Base-by-base conservation (phyloP, 495 filamentous ascomycete genomes). In the Clohesyomyces aquaticus region DNA sequence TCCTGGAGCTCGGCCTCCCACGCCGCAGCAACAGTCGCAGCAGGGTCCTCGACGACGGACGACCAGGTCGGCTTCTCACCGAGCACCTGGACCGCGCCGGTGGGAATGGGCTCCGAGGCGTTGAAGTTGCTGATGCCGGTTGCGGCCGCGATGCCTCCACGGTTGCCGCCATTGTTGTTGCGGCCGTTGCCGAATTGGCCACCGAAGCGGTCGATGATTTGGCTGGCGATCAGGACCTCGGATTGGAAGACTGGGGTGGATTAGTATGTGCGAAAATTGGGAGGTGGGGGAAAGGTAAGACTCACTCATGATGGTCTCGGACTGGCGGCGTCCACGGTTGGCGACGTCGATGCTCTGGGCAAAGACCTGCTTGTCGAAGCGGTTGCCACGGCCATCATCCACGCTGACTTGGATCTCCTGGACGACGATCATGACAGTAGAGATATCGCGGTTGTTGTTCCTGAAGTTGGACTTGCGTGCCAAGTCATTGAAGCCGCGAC, bases 241-340 rank as follows among this genome's bases (percentile, higher is more conserved):
- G 42, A 32, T 21, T 51, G 47, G 60, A 65, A 56, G 35, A 71
- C 68, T 71, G 19, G 10, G 27, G 21, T 6, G 18, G 50, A 46
- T 57, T 64, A 64, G 50, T n/a, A 3, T n/a, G 23, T 6, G 2
- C 9, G 22, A 19, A 22, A 22, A 28, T 26, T 42, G 27, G 32
- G 25, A 48, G 16, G 8, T 55, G 46, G 21, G 26, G 28, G 21
- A n/a, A 47, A 32, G 32, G 43, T 9, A 60, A 28, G 1, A 61
- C 68, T 52, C 57, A 71, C 68, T 42, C 63, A 67, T 63, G 29
- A 71, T 32, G 42, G 68, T 61, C 21, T 67, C 14, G 35, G 64
- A 67, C 6, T 38, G 6, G n/a, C 29, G 16, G n/a, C n/a, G 18
- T 2, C 68, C 68, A 41, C 52, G 54, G 50, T 71, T 71, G 26